phyloP scores from a whole-genome alignment of 805 yeast species.

The Yarrowia porcina region DNA sequence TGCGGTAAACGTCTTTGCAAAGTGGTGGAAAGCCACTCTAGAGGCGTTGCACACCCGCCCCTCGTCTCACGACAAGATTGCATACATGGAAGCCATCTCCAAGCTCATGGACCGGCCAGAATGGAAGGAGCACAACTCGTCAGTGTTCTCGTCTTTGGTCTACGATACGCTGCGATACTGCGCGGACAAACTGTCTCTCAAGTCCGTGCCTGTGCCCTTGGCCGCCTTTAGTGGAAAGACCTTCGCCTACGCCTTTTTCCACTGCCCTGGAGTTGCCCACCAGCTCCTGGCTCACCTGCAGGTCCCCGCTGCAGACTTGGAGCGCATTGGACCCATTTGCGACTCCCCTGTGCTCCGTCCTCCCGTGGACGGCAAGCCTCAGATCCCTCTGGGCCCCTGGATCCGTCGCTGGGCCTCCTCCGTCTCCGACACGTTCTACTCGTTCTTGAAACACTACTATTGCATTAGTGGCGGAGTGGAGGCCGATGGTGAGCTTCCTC shows the following conservation, averaged over 20 bases:
- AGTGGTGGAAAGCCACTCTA: constrained; percentile 43
- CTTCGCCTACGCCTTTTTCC: constrained; percentile 60
- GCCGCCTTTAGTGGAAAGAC: constrained; percentile 69
- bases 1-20: constrained; percentile 35
- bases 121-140: constrained; percentile 35
- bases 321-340: constrained; percentile 31
- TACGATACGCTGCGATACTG: constrained; percentile 54
- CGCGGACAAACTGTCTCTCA: constrained; percentile 48
- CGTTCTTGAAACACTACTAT: constrained; percentile 45
- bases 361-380: constrained; percentile 14
- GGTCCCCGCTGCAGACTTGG: constrained; percentile 33
- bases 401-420: constrained; percentile 38
- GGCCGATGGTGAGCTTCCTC: constrained; percentile 26
- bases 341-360: constrained; percentile 5
- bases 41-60: constrained; percentile 34
- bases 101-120: constrained; percentile 41
- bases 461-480: constrained; percentile 31
- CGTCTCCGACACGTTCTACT: constrained; percentile 40
- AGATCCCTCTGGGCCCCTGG: constrained; percentile 37
- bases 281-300: constrained; percentile 39
- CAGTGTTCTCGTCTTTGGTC: constrained; percentile 36
- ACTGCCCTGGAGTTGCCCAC: constrained; percentile 53
- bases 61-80: constrained; percentile 40
- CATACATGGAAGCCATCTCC: constrained; percentile 42
- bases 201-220: constrained; percentile 52